Evolutionary conservation across 371 early-diverging fungal species (phyloP), one percentile per base, ranked within the genome.

Genomic region (Blastocladiella emersonii): DNA sequence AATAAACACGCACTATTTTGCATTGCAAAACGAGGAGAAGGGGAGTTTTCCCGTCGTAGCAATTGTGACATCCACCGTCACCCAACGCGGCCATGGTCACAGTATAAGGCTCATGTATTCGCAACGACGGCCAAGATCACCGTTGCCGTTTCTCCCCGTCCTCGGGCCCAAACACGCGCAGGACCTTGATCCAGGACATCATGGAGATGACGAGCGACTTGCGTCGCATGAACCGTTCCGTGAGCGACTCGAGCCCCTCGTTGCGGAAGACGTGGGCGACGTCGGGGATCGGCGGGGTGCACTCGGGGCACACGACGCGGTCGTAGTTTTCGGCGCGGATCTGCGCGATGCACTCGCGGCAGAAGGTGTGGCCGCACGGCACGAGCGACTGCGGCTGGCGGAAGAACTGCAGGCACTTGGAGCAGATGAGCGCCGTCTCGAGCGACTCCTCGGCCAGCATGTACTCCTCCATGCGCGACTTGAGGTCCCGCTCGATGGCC

Each of bases 351-450:
- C 79, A 78, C 10, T 61, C 63, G 48, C 64, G 62, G 65, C 79
- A 78, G 61, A 68, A 78, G 7, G 77, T 59, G 59, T 59, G 59
- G 1, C 19, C 17, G 44, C 59, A 59, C n/a, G 44, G 44, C 7
- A 45, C 35, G 25, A 59, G 19, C 34, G 39, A 23, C 13, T 30
- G 56, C 19, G 43, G 49, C 13, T 34, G 34, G 19, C 13, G 34
- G 43, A 25, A 64, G 27, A 36, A 44, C n/a, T 35, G 34, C 17
- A 61, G 48, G 19, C 34, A 64, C 35, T 64, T 64, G 0, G 53
- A 8, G 61, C 78, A 78, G 21, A 78, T 55, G 66, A 78, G 73
- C 1, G 75, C 78, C 44, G 75, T 78, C 76, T 77, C 77, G 73
- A 78, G 68, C 27, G 74, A 48, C 61, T 78, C 79, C 56, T 78